Base-by-base conservation (phyloP, 139 green algal species). In the Coelastrella sp. region DNA sequence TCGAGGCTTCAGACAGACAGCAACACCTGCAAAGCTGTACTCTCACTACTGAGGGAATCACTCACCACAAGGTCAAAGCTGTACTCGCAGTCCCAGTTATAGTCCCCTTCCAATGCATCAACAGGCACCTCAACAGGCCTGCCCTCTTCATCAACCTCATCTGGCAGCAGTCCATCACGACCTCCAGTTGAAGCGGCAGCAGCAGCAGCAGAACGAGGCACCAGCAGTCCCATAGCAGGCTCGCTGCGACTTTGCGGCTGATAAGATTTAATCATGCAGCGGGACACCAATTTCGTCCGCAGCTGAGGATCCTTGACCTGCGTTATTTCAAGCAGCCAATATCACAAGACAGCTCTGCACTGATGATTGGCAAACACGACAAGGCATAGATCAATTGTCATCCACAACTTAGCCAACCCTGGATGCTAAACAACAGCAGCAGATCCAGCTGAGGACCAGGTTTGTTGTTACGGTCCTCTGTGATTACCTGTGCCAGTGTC, bases 61-160 rank as follows among this genome's bases (percentile, higher is more conserved):
- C 77, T 74, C 60, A 84, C 77, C 3, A 50, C 2, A 19, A 76
- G 79, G 41, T 76, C 63, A 19, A 74, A 85, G 79, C 40, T 74
- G 79, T 85, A 85, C 63, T 85, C 79, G 60, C 63, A 74, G 63
- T 85, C 79, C 79, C 79, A 85, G 43, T 34, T 76, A 63, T 85
- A 85, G 79, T 85, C 79, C 15, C 79, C 79, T 43, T 76, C 79
- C 27, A 85, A 32, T 25, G 74, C 79, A n/a, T 63, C 62, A 2
- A 35, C 63, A 38, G 38, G 25, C 3, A 77, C 79, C 60, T 63
- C 62, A 25, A 21, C 43, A 25, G 25, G 11, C 3, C 30, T 40
- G 5, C 73, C 48, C 3, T 27, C n/a, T 45, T 38, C 21, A 30
- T 60, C 71, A 19, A 35, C 40, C 40, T 45, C 71, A 59, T 35